Conservation (phyloP, 2,329 filamentous ascomycete genomes). For the Sclerotinia glacialis region DNA sequence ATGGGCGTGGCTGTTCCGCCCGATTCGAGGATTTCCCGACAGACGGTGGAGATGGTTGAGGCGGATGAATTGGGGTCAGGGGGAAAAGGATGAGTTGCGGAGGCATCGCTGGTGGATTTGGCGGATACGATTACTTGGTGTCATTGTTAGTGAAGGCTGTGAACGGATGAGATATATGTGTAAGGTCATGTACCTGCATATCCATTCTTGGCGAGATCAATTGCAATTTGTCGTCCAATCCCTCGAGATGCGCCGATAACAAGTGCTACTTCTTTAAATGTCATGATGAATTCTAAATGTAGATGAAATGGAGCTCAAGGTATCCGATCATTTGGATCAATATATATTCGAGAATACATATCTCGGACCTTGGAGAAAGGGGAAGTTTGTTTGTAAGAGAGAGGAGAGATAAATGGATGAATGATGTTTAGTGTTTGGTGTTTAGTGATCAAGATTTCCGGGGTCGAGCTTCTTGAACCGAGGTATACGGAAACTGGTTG, state of each 20-base stretch:
- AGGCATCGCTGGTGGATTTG: conserved; percentile 67
- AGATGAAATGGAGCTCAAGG: neutral
- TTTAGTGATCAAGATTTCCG: conserved; percentile 19
- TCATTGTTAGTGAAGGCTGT: conserved; percentile 9
- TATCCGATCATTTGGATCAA: neutral
- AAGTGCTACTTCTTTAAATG: conserved; percentile 54
- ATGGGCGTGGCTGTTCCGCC: conserved; percentile 65
- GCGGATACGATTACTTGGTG: conserved; percentile 61
- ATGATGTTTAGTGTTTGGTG: neutral
- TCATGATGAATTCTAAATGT: conserved; percentile 22
- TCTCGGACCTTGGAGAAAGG: neutral
- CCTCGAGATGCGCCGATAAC: conserved; percentile 75
- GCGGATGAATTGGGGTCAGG: conserved; percentile 72
- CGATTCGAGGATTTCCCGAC: conserved; percentile 64
- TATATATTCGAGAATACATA: conserved; percentile 1
- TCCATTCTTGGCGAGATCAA: conserved; percentile 69
- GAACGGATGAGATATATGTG: neutral
- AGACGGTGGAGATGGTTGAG: conserved; percentile 80
- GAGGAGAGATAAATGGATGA: too few relatives aligned
- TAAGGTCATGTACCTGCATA: conserved; percentile 66
- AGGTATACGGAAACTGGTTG: neutral
- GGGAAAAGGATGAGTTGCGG: conserved; percentile 57
- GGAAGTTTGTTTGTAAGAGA: neutral
- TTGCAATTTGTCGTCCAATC: conserved; percentile 72
- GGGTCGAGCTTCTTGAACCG: conserved; percentile 7